phyloP scores from a whole-genome alignment of 495 filamentous ascomycete genomes.

The Choiromyces venosus region DNA sequence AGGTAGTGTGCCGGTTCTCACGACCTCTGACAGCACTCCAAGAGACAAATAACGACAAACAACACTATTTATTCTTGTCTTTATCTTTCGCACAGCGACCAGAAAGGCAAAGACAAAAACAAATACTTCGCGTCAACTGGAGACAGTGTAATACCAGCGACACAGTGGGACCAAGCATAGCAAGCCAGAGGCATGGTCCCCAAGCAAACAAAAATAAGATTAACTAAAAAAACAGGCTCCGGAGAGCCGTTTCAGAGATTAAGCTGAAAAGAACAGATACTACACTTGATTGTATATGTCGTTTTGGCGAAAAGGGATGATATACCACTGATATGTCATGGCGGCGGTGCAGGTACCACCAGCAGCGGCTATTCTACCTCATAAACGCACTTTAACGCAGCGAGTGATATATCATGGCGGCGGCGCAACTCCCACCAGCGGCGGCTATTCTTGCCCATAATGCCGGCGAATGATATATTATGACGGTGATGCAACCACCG shows the following conservation, averaged over 20 bases:
- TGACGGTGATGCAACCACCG: too few relatives aligned
- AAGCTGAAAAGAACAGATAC: too few relatives aligned
- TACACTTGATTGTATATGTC: too few relatives aligned
- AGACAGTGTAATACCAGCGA: constrained; percentile 85
- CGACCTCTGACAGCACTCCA: background rate
- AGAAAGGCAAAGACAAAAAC: constrained; percentile 47
- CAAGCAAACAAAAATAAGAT: constrained; percentile 60
- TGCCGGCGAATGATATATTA: too few relatives aligned
- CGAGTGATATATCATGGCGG: too few relatives aligned
- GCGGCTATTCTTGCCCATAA: too few relatives aligned
- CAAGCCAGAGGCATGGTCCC: constrained; percentile 71
- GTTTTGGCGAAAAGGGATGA: too few relatives aligned
- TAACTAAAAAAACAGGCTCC: constrained; percentile 68
- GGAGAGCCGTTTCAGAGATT: constrained; percentile 63
- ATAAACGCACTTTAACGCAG: too few relatives aligned
- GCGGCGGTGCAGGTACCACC: too few relatives aligned
- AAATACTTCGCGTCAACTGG: constrained; percentile 68
- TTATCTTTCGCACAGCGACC: background rate
- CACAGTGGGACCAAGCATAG: constrained; percentile 68
- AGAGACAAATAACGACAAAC: background rate
- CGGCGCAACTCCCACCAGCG: too few relatives aligned
- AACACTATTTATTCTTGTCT: background rate
- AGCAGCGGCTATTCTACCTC: too few relatives aligned
- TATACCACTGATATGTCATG: too few relatives aligned
- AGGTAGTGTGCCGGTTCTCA: background rate